Evolutionary conservation across 116 monocot species (phyloP), one percentile per base, ranked within the genome.

Genomic region (Zostera marina): DNA sequence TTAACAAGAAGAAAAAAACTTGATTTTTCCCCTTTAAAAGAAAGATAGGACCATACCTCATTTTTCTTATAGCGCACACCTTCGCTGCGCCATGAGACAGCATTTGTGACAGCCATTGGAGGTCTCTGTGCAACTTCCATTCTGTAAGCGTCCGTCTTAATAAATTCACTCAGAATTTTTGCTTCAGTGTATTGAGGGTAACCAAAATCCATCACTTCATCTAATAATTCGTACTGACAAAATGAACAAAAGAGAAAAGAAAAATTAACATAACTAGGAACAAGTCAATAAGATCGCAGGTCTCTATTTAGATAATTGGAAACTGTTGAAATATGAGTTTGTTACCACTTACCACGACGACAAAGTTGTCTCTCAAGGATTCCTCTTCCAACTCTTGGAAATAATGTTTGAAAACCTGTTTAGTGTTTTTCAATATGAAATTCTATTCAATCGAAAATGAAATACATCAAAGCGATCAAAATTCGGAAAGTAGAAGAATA

Each of bases 341-440:
- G 72, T 76, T 64, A 96, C 96, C 89, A 96, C 89, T 76, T 64
- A 96, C 96, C 89, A 96, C 89, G n/a, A 96, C 96, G 53, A 96
- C 96, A 70, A 96, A 96, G 72, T 96, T 96, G 72, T 96, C 96
- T 71, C 96, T 85, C 6, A 96, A 56, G 9, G 96, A 96, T 66
- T 96, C 96, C 63, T 96, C 96, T 46, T 96, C 96, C 53, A 96
- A 55, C 64, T 83, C 96, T 74, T 89, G 89, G 66, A 96, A 96
- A 74, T 96, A 96, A 72, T 96, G 96, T 61, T 89, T 89, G 47
- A 96, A 96, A 11, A 96, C 96, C 96, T 96, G 76, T 58, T 1
- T 23, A 47, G 21, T 20, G n/a, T 56, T 16, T 16, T 8, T 17
- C 32, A 19, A 40, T 42, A 12, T 5, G 16, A 41, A 11, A 12